Evolutionary conservation across 2,329 filamentous ascomycete genomes (phyloP).

Genomic region (Trichophyton mentagrophytes): DNA sequence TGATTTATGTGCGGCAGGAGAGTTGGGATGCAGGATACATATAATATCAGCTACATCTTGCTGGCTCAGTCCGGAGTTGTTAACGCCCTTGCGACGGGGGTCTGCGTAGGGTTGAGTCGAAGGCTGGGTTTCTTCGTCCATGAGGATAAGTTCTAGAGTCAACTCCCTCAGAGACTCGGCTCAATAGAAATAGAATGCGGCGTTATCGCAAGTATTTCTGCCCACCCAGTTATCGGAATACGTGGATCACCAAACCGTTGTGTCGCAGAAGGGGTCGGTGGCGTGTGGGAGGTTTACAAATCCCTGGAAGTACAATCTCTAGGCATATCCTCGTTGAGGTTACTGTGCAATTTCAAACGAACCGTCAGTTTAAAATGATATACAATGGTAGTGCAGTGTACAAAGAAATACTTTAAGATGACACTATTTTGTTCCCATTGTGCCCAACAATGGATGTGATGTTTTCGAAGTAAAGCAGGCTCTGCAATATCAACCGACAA

Average conservation of each 20-base stretch:
- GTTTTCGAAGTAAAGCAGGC: not conserved
- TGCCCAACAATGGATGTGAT: not conserved
- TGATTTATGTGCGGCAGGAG: conserved; percentile 57
- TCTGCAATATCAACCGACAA: not conserved
- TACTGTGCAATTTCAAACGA: not conserved
- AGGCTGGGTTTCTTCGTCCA: conserved; percentile 40
- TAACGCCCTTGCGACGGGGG: conserved; percentile 62
- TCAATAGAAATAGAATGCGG: not conserved
- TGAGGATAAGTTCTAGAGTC: not conserved
- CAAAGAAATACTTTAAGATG: not conserved
- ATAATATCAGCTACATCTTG: conserved; percentile 79
- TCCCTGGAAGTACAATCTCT: not conserved
- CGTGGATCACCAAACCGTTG: not conserved
- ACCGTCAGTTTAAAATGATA: not conserved
- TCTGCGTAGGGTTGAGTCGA: conserved; percentile 73
- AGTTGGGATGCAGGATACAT: conserved; percentile 72
- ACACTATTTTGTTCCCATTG: not conserved
- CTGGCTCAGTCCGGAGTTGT: conserved; percentile 70
- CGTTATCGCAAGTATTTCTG: not conserved
- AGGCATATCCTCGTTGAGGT: conserved; percentile 5
- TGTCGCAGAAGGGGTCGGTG: not conserved
- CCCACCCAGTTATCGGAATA: not conserved
- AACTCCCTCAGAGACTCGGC: not conserved
- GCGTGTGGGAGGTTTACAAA: not conserved
- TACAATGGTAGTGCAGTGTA: not conserved